Evolutionary conservation across 2,329 filamentous ascomycete genomes (phyloP).

Genomic region (Scedosporium minutisporum): DNA sequence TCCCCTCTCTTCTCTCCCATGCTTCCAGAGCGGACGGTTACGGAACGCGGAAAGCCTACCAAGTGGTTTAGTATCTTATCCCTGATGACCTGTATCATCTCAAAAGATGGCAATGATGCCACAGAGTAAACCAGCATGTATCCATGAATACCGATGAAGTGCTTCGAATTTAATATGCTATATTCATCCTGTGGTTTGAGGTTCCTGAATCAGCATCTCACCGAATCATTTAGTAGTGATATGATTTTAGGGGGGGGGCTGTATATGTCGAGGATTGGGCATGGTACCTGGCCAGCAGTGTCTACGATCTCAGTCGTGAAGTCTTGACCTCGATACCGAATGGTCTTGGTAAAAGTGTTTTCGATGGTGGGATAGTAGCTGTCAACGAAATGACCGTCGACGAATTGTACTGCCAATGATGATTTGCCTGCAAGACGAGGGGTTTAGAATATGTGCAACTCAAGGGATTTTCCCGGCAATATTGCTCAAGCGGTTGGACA

Average conservation of each 20-base stretch:
- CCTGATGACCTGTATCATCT: constrained; percentile 92
- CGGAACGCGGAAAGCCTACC: constrained; percentile 39
- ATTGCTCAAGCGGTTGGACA: background rate
- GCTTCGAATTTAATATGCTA: constrained; percentile 94
- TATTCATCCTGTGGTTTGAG: constrained; percentile 72
- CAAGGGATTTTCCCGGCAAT: background rate
- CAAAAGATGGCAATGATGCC: constrained; percentile 83
- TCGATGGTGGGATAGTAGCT: constrained; percentile 99
- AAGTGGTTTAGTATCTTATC: constrained; percentile 97
- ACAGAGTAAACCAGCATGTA: constrained; percentile 99
- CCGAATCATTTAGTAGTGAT: background rate
- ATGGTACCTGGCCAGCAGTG: constrained; percentile 80
- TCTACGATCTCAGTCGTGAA: constrained; percentile 96
- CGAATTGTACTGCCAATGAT: constrained; percentile 91
- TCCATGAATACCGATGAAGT: constrained; percentile 97
- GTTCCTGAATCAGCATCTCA: background rate
- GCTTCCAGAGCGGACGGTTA: too few relatives aligned
- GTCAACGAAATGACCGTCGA: constrained; percentile 96
- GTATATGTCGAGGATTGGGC: background rate
- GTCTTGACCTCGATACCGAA: constrained; percentile 86
- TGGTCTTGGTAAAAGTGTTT: constrained; percentile 95
- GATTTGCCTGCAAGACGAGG: constrained; percentile 65
- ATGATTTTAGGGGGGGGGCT: background rate
- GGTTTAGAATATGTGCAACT: background rate
- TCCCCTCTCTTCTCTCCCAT: too few relatives aligned